phyloP scores from a whole-genome alignment of 305 asterid species.

The Solanum chacoense region DNA sequence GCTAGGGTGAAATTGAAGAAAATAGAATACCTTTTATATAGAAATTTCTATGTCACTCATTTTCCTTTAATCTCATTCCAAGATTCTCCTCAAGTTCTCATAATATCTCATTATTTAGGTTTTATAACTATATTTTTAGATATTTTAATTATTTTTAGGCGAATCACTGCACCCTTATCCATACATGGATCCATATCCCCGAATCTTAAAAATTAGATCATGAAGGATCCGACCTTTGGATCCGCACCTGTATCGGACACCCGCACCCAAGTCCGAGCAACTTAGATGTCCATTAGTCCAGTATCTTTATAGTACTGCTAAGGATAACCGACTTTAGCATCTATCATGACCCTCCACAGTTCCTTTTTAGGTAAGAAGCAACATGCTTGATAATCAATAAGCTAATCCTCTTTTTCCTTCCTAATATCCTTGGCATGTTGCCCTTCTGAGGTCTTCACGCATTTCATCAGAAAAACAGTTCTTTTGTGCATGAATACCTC shows the following conservation, averaged over 20 bases:
- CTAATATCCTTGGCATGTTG: neutral
- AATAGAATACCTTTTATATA: too few species aligned
- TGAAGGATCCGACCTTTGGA: neutral
- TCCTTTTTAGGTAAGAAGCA: neutral
- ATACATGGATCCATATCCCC: neutral
- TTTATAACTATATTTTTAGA: too few species aligned
- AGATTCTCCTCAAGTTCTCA: too few species aligned
- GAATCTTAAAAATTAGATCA: too few species aligned
- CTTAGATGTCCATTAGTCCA: neutral
- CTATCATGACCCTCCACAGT: neutral
- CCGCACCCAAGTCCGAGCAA: neutral
- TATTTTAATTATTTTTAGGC: neutral
- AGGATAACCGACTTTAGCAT: neutral
- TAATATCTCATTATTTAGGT: too few species aligned
- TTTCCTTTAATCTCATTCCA: too few species aligned
- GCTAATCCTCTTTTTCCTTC: neutral
- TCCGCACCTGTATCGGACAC: neutral
- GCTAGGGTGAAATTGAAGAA: too few species aligned
- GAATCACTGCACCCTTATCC: neutral
- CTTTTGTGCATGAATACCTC: neutral
- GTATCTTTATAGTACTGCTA: neutral
- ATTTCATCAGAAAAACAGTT: neutral
- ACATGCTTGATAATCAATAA: neutral
- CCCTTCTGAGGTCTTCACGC: neutral
- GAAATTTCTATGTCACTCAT: too few species aligned